These are phyloP conservation scores for Penicillium arizonense DNA, from an alignment of 495 filamentous ascomycete genomes.

Conservation along the genomic window DNA sequence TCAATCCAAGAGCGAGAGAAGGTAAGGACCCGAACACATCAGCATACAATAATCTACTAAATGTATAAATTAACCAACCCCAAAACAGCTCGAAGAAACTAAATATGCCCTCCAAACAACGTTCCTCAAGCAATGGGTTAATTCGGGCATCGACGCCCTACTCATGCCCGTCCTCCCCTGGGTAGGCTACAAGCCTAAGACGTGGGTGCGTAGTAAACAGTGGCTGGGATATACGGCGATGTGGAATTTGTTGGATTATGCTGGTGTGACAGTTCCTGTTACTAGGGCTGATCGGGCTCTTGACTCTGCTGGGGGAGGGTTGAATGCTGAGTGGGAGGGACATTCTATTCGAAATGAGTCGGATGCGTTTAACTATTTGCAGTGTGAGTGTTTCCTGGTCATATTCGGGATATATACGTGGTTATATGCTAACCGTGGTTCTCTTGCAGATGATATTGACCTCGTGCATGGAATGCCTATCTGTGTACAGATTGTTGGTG, in stretches of 20 bases:
- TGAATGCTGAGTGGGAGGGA: conserved; percentile 24
- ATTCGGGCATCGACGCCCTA: conserved; percentile 60
- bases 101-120: conserved; percentile 25
- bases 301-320: conserved; percentile 15
- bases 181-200: conserved; percentile 47
- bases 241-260: conserved; percentile 70
- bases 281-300: conserved; percentile 37
- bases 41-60: background rate
- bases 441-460: conserved; percentile 33
- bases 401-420: background rate
- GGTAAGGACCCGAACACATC: conserved; percentile 7
- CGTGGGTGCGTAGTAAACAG: conserved; percentile 48
- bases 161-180: conserved; percentile 55
- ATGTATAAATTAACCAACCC: background rate
- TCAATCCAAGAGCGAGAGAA: conserved; percentile 26
- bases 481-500: conserved; percentile 53
- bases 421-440: conserved; percentile 1
- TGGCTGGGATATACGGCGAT: conserved; percentile 63
- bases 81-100: conserved; percentile 20
- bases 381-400: conserved; percentile 29
- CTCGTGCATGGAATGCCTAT: conserved; percentile 49
- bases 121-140: conserved; percentile 49
- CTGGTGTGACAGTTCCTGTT: conserved; percentile 53
- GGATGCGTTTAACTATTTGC: conserved; percentile 37
- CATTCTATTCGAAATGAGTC: conserved; percentile 35